Percentiles rank a stretch among this genome's conserved stretches.
phyloP scores from a whole-genome alignment of 2,329 filamentous ascomycete species.

The Penicillium aurantiogriseum region DNA sequence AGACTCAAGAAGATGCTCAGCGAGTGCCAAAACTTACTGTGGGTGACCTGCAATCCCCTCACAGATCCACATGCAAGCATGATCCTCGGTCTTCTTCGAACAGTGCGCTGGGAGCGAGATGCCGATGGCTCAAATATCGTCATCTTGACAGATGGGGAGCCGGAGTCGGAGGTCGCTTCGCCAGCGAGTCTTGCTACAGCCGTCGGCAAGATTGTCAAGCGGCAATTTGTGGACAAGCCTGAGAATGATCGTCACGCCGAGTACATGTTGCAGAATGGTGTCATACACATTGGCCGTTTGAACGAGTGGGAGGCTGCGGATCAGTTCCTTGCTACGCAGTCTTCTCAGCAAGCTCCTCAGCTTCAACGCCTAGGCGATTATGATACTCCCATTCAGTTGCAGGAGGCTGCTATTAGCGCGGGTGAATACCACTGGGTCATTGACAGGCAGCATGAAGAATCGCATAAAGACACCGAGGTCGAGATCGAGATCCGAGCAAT shows the following conservation, averaged over 20 bases:
- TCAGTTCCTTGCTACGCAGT: constrained; percentile 12
- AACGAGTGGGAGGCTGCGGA: constrained; percentile 13
- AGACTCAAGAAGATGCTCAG: constrained; percentile 9
- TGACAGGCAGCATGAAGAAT: not conserved
- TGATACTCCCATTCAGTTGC: constrained; percentile 8
- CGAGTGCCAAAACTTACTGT: constrained; percentile 13
- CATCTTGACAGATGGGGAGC: constrained; percentile 7
- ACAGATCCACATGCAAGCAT: constrained; percentile 11
- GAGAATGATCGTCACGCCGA: constrained; percentile 17
- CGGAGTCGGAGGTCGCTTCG: not conserved
- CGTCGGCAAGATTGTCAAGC: constrained; percentile 8
- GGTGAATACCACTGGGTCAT: constrained; percentile 8
- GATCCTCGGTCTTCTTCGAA: constrained; percentile 20
- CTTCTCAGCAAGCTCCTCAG: constrained; percentile 3
- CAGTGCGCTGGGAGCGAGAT: constrained; percentile 22
- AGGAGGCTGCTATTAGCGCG: not conserved
- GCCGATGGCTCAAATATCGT: constrained; percentile 20
- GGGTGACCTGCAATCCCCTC: constrained; percentile 11
- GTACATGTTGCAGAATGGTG: constrained; percentile 13
- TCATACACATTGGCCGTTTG: constrained; percentile 19
- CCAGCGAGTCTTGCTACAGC: not conserved
- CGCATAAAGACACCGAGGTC: constrained; percentile 4
- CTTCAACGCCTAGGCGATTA: constrained; percentile 7
- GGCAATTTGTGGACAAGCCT: constrained; percentile 13
- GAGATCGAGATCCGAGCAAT: constrained; percentile 15